Evolutionary conservation across 1,139 yeast genomes (phyloP), one percentile per base, ranked within the genome.

Genomic region (Meyerozyma athensensis): DNA sequence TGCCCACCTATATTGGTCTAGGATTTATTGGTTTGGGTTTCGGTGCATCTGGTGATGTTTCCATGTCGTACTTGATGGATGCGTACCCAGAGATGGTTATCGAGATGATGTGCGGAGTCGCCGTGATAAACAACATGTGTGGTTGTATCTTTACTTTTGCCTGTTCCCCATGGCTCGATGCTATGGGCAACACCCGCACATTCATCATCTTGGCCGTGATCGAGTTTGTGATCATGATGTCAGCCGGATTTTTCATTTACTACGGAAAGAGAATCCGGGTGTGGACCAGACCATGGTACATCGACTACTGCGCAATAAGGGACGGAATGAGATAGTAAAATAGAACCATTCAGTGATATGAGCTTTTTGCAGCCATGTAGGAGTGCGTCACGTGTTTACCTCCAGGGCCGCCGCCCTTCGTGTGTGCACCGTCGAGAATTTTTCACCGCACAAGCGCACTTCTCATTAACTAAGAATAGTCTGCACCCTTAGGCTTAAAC

Each of bases 401-500:
- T 2, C n/a, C n/a, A 18, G 32, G 32, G 32, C 32, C n/a, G n/a
- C 20, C 19, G 32, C 32, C 32, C 32, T 28, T 10, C 9, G 32
- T 16, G 32, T 18, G 32, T 13, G 20, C 32, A 14, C 32, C 32
- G 32, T 13, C 20, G 19, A 28, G 20, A 28, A 28, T 17, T 16
- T 28, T 28, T 28, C 32, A 16, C 19, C 10, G 9, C 18, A 17
- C 32, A 9, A 16, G 19, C 20, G 23, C 7, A 21, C 37, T 23
- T 19, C 30, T 36, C 28, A 35, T 21, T 37, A 55, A 62, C 67
- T 63, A 69, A 72, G 84, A 78, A 75, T 79, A 80, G 86, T 80
- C 86, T 77, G 86, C 86, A 73, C 72, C 70, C 74, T 77, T 71
- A 57, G 52, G 71, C 71, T 65, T 65, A 65, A 65, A 59, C 54